These are phyloP conservation scores for Teunomyces funiuensis DNA, from an alignment of 805 yeast genomes.

Conservation along the genomic window DNA sequence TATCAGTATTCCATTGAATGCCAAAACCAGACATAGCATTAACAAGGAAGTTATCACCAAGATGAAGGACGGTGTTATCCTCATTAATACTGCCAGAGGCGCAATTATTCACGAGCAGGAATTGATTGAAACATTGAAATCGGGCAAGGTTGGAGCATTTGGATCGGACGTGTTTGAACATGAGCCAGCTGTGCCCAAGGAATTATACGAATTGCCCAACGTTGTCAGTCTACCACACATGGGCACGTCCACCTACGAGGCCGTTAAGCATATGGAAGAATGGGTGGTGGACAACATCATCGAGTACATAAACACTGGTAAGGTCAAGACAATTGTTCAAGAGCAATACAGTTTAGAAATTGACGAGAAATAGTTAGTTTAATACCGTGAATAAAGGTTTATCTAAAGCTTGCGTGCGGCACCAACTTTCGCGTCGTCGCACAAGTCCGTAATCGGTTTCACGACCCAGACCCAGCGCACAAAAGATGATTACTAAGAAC, in stretches of 20 bases:
- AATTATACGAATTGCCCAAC: constrained; percentile 60
- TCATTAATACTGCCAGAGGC: constrained; percentile 88
- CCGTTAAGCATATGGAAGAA: constrained; percentile 78
- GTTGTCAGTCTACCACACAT: constrained; percentile 83
- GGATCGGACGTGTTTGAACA: constrained; percentile 77
- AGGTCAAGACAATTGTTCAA: constrained; percentile 76
- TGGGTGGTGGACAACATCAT: constrained; percentile 69
- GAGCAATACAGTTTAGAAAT: constrained; percentile 52
- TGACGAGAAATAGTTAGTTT: background rate
- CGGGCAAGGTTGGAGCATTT: constrained; percentile 64
- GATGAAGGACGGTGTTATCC: constrained; percentile 77
- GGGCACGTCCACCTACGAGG: constrained; percentile 80
- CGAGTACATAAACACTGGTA: constrained; percentile 60
- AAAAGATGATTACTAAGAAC: no score
- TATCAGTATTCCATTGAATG: constrained; percentile 75
- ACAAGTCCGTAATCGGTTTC: constrained; percentile 4
- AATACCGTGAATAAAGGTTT: constrained; percentile 13
- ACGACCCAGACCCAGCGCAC: background rate
- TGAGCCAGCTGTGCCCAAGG: constrained; percentile 71
- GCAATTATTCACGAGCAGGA: constrained; percentile 71
- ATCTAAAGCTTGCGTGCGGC: no score
- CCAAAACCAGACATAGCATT: constrained; percentile 67
- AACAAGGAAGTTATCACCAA: constrained; percentile 57
- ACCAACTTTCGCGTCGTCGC: no score
- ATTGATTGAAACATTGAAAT: constrained; percentile 52